Percentiles rank a stretch among this genome's conserved stretches.
These are phyloP conservation scores for Aspergillus egyptiacus DNA, from an alignment of 495 filamentous ascomycete genomes.

Conservation along the genomic window DNA sequence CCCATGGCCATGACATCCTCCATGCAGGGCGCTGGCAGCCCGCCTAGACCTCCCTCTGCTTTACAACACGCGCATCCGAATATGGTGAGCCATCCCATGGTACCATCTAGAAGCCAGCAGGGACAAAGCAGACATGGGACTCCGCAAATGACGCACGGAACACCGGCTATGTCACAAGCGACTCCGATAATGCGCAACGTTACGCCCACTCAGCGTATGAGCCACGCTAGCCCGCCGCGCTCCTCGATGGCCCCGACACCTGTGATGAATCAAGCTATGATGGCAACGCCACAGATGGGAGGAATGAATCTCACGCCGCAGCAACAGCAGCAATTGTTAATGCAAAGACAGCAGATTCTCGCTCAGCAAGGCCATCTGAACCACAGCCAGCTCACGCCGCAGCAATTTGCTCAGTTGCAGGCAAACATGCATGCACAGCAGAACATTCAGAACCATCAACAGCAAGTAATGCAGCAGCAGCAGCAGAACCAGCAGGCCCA, in stretches of 20 bases:
- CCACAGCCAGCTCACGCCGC: constrained; percentile 39
- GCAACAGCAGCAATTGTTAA: constrained; percentile 40
- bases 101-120: constrained; percentile 72
- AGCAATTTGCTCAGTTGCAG: constrained; percentile 42
- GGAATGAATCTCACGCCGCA: constrained; percentile 37
- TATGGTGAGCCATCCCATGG: constrained; percentile 68
- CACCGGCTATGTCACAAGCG: constrained; percentile 68
- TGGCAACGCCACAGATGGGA: constrained; percentile 39
- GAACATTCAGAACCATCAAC: constrained; percentile 45
- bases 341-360: constrained; percentile 47
- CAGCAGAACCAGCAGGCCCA: constrained; percentile 38
- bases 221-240: constrained; percentile 61
- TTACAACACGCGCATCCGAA: constrained; percentile 64
- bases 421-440: constrained; percentile 49
- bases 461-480: constrained; percentile 40
- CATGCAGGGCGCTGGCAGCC: constrained; percentile 65
- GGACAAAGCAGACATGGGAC: constrained; percentile 69
- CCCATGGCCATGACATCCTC: constrained; percentile 78
- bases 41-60: constrained; percentile 69
- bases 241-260: constrained; percentile 53
- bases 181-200: constrained; percentile 65
- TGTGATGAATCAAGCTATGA: constrained; percentile 50
- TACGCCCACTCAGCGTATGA: constrained; percentile 66
- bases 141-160: constrained; percentile 71
- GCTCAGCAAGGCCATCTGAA: constrained; percentile 41